Base-by-base conservation (phyloP, 164 flowering plant genomes). In the Stephania japonica region DNA sequence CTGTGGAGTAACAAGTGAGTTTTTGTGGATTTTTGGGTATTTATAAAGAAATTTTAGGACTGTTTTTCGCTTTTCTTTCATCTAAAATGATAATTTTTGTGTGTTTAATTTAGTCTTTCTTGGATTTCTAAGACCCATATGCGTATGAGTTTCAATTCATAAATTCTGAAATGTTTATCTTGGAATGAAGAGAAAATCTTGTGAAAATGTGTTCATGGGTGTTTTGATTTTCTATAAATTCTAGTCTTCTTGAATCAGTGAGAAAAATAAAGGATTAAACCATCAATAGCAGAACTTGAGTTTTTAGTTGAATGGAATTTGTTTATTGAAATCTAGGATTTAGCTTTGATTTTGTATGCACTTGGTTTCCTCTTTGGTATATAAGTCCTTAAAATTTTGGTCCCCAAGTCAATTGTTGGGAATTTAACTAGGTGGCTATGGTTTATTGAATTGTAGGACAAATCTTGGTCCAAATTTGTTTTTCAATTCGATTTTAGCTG, bases 1-100 rank as follows among this genome's bases (percentile, higher is more conserved):
- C 90, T 92, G 98, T 88, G 96, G 96, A 86, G 98, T 91, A 78
- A 86, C 96, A 81, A 89, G 97, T 92, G 97, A 92, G 97, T 86
- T 86, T 81, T 87, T 81, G 26, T 41, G 42, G 42, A 81, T 68
- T 71, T 16, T 75, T 11, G 11, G 65, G 23, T 61, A 24, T 62
- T 56, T 42, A 41, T 68, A 42, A 50, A 65, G 43, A 70, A 73
- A 72, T 72, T 42, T 67, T 59, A 62, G 27, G 73, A 0, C 80
- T 62, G 42, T 68, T 43, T 67, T 80, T 18, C 64, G 64, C 21
- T 59, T 59, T 59, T 59, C 23, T 59, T n/a, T 59, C 21, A 59
- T 59, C 24, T 21, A 59, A 59, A 59, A 16, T 59, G 64, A 59
- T 11, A 59, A 59, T 59, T 59, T 59, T 59, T 59, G 64, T 59